Base-by-base conservation (phyloP, 2,329 filamentous ascomycete species). In the Amauroascus verrucosus region DNA sequence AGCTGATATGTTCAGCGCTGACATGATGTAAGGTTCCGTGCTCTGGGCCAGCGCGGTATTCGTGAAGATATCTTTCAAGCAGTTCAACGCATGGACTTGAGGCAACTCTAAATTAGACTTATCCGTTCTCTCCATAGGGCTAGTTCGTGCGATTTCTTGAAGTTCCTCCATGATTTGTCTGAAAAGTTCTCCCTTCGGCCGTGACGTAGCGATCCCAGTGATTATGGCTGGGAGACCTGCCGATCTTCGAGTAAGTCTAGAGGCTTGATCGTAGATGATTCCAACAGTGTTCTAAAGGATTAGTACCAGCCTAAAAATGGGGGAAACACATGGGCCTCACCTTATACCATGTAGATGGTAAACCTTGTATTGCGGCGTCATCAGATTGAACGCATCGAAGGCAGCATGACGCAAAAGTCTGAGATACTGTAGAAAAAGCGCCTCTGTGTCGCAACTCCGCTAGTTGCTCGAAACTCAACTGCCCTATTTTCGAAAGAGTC, bases 11-110 rank as follows among this genome's bases (percentile, higher is more conserved):
- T 84, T 79, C 3, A 98, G 75, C 32, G 84, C 84, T 28, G 81
- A 75, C 7, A 86, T 82, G 6, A 96, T 76, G 60, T 89, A 85
- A 0, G 75, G 74, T 62, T 95, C 88, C 0, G 88, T 86, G 51
- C 79, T 78, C 53, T 81, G 81, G 26, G 86, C 78, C 13, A 97
- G 75, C 48, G 82, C 80, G 0, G 88, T 88, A 60, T 84, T 89
- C 54, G 87, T 91, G 68, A 96, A 93, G 1, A 95, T 84, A 59
- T 95, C 89, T 64, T 93, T 93, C 54, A 98, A 73, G 56, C 87
- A 95, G 65, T 98, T 98, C 64, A 95, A 79, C 0, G 93, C 89
- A 67, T 98, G 93, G 0, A 98, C 93, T 68, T 98, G 91, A 0
- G 89, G 85, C 3, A 97, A 72, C 38, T 85, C 76, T 28, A 77